These are phyloP conservation scores for Blastomyces silverae DNA, from an alignment of 2,329 filamentous ascomycete genomes.

Conservation along the genomic window DNA sequence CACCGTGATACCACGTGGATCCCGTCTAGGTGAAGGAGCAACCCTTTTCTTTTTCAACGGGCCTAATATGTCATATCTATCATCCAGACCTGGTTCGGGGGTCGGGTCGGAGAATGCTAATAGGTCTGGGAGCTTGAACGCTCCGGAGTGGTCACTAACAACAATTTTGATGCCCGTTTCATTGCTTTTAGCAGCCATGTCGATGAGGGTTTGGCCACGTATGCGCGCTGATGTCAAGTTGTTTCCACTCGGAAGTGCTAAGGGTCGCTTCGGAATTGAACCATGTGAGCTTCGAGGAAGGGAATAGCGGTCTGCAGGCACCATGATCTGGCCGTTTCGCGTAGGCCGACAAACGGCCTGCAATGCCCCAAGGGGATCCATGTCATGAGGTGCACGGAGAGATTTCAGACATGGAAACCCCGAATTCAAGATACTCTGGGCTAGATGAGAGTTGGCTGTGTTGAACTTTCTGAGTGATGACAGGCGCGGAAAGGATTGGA, in stretches of 20 bases:
- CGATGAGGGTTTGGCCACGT: conserved; percentile 42
- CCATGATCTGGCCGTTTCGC: conserved; percentile 34
- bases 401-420: conserved; percentile 39
- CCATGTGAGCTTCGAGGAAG: conserved; percentile 40
- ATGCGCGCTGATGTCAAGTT: conserved; percentile 42
- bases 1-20: conserved; percentile 27
- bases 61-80: conserved; percentile 16
- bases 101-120: conserved; percentile 20
- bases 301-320: conserved; percentile 38
- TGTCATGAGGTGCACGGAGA: conserved; percentile 41
- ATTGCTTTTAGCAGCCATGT: conserved; percentile 38
- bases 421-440: conserved; percentile 39
- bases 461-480: conserved; percentile 31
- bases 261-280: conserved; percentile 36
- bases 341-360: conserved; percentile 41
- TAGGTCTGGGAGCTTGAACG: conserved; percentile 24
- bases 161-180: conserved; percentile 38
- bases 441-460: conserved; percentile 39
- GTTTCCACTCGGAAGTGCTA: conserved; percentile 39
- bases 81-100: conserved; percentile 32
- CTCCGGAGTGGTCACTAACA: conserved; percentile 39
- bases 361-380: conserved; percentile 39
- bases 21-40: background rate
- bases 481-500: conserved; percentile 36
- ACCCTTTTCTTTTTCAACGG: conserved; percentile 13